Conservation (phyloP, 805 yeast species). For the Candida ulmi region DNA sequence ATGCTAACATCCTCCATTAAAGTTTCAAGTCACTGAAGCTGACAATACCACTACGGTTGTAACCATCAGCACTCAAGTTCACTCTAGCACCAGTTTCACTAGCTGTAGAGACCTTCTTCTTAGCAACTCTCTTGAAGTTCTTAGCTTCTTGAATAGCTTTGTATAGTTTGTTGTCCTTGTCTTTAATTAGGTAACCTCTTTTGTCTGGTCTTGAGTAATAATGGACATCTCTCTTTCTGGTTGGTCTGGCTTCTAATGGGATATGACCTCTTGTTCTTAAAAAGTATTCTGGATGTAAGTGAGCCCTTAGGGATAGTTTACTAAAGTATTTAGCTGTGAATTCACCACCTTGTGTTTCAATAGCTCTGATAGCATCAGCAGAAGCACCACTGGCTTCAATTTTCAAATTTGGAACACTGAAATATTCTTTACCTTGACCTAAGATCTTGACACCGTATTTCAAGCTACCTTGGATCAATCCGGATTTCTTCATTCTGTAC, state of each 20-base stretch:
- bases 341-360: slow-evolving; percentile 69
- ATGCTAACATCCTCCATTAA: slow-evolving; percentile 1
- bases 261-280: slow-evolving; percentile 66
- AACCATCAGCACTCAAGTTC: slow-evolving; percentile 19
- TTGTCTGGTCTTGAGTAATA: slow-evolving; percentile 67
- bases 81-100: slow-evolving; percentile 8
- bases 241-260: slow-evolving; percentile 85
- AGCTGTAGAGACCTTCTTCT: slow-evolving; percentile 5
- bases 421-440: slow-evolving; percentile 52
- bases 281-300: slow-evolving; percentile 68
- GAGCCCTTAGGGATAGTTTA: slow-evolving; percentile 65
- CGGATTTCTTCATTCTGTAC: slow-evolving; percentile 67
- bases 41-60: slow-evolving; percentile 19
- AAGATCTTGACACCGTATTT: slow-evolving; percentile 79
- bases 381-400: slow-evolving; percentile 86
- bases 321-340: slow-evolving; percentile 70
- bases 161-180: slow-evolving; percentile 17
- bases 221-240: slow-evolving; percentile 70
- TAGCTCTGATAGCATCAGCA: slow-evolving; percentile 59
- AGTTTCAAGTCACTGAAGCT: slow-evolving; percentile 18
- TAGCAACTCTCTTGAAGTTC: slow-evolving; percentile 6
- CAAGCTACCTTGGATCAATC: slow-evolving; percentile 65
- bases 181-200: slow-evolving; percentile 68
- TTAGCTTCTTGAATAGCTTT: slow-evolving; percentile 18
- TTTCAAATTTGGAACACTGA: slow-evolving; percentile 50